phyloP scores from a whole-genome alignment of 2,329 filamentous ascomycete genomes.

The Aspergillus neoniger region DNA sequence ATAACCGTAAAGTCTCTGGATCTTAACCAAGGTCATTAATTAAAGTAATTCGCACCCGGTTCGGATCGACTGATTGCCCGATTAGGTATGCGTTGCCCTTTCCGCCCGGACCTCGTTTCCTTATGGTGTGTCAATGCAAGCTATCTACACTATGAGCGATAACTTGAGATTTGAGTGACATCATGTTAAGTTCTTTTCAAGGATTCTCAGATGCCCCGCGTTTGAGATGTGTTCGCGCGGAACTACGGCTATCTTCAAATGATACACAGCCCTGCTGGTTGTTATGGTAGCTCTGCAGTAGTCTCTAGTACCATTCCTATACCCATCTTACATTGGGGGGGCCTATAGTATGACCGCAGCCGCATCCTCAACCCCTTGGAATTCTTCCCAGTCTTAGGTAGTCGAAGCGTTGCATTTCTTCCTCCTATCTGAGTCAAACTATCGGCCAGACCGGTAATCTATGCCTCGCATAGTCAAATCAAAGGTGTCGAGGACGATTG shows the following conservation, averaged over 20 bases:
- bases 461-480: not conserved
- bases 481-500: not conserved
- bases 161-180: not conserved
- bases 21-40: not conserved
- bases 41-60: not conserved
- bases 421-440: not conserved
- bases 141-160: constrained; percentile 4
- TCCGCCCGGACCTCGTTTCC: not conserved
- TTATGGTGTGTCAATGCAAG: not conserved
- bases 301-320: not conserved
- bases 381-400: not conserved
- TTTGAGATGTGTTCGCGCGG: not conserved
- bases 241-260: not conserved
- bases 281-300: constrained; percentile 4
- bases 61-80: constrained; percentile 2
- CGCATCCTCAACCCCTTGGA: not conserved
- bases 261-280: constrained; percentile 12
- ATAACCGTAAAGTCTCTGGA: not conserved
- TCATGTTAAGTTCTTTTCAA: not conserved
- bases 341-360: not conserved
- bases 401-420: not conserved
- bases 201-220: not conserved
- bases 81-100: constrained; percentile 1
- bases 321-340: not conserved
- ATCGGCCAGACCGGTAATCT: not conserved